Base-by-base conservation (phyloP, 805 yeast species). In the Wickerhamomyces chaumierensis region DNA sequence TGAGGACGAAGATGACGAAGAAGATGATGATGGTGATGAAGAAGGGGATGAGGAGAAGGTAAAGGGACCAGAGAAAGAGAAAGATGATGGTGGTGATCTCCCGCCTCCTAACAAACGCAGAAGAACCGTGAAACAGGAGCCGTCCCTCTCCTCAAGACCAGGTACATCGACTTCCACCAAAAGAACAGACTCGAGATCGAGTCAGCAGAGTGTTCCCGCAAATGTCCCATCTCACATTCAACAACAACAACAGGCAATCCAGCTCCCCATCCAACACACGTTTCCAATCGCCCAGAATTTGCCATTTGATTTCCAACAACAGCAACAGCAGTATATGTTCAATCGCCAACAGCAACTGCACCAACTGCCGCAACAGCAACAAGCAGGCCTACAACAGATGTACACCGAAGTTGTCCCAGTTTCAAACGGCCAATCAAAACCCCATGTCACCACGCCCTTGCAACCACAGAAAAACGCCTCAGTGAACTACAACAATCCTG, bases 1-100 rank as follows among this genome's bases (percentile, higher is more conserved):
- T 15, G 38, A 42, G 3, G 42, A 39, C 33, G 47, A 47, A 3
- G 53, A 45, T 2, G 48, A 43, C 3, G 48, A 43, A 0, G 51
- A 47, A 2, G 48, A 45, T 6, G 49, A 42, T 7, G 43, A 44
- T 2, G 45, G 45, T 12, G 42, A 43, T 16, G 47, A 41, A 11
- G 46, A 41, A 7, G 41, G 39, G 6, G 49, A 44, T 1, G 40
- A 37, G 9, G 46, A 42, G 2, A 41, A n/a, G n/a, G n/a, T n/a
- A n/a, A n/a, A n/a, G n/a, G n/a, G n/a, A n/a, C n/a, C n/a, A n/a
- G n/a, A n/a, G n/a, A n/a, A n/a, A n/a, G n/a, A n/a, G n/a, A n/a
- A n/a, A n/a, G 36, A 21, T 15, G 31, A 31, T 4, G 35, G 14
- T 8, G n/a, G 14, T 3, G 18, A 12, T 5, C 36, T 18, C 13